phyloP scores from a whole-genome alignment of 768 basidiomycete genomes.

The Amanita molliuscula region DNA sequence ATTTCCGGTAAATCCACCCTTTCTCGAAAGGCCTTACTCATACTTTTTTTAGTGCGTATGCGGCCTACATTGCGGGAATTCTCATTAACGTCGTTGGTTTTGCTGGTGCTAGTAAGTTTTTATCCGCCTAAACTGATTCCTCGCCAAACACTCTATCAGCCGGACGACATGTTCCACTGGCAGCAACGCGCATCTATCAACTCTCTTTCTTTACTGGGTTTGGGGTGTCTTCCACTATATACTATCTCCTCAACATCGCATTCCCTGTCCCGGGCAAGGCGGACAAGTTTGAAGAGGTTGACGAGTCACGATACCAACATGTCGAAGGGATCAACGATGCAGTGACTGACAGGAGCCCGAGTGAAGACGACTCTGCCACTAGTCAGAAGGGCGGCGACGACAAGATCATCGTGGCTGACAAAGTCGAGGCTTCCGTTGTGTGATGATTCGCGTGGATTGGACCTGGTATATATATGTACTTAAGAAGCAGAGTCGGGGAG shows the following conservation, averaged over 20 bases:
- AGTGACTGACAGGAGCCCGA: no score
- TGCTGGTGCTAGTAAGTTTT: slow-evolving; percentile 53
- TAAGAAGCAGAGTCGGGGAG: no score
- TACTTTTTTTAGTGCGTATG: slow-evolving; percentile 38
- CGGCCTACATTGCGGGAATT: slow-evolving; percentile 65
- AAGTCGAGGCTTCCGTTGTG: no score
- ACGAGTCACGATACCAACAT: slow-evolving; percentile 22
- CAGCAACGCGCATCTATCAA: slow-evolving; percentile 61
- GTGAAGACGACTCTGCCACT: no score
- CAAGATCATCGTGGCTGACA: no score
- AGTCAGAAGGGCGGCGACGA: no score
- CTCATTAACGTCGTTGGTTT: slow-evolving; percentile 79
- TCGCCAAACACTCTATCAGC: slow-evolving; percentile 21
- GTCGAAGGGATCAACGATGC: background rate
- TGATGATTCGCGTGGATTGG: no score
- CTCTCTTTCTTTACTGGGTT: slow-evolving; percentile 85
- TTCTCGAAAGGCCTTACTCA: background rate
- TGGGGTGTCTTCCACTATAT: slow-evolving; percentile 54
- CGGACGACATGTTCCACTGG: slow-evolving; percentile 50
- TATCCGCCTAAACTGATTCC: background rate
- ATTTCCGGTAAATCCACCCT: slow-evolving; percentile 41
- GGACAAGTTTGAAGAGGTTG: slow-evolving; percentile 39
- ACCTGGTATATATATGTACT: no score
- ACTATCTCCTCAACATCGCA: slow-evolving; percentile 44
- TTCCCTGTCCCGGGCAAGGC: slow-evolving; percentile 49